Evolutionary conservation across 2,329 filamentous ascomycete genomes (phyloP), one percentile per base, ranked within the genome.

Genomic region (Emmonsia crescens): DNA sequence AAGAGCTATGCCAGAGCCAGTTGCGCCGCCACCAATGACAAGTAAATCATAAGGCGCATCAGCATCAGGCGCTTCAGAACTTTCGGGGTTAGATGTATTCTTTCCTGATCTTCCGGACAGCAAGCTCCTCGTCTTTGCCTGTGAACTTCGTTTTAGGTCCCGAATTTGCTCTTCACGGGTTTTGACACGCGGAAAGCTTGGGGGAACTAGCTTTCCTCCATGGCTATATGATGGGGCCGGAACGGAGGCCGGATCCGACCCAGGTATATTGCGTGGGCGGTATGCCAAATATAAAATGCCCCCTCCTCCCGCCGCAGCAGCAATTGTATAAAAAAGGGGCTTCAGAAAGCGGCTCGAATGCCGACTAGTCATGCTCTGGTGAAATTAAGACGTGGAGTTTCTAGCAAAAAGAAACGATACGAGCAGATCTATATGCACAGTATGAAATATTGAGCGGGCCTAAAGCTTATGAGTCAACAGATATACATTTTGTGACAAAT

Each of bases 11-110:
- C 89, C 89, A 5, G 89, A 82, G 16, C 89, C 89, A 1, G 89
- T 93, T 16, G 89, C 89, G 66, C 89, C 89, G 65, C 85, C 89
- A 62, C 89, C 89, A 68, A 93, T 89, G 68, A 94, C 80, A 65
- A 93, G 78, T 48, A 94, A 78, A 71, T 93, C 89, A 69, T 92
- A 93, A 59, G 84, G 80, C 51, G 86, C 82, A 12, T 76, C 75
- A 19, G 76, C 74, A 29, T 70, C 68, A 55, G 36, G 21, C 8
- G 16, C 12, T 49, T 21, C 12, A 40, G 49, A 21, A 27, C n/a
- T 38, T 16, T 59, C n/a, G 27, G 21, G 5, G 29, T 2, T 19
- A 2, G 24, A 31, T 51, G 31, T n/a, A 42, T 55, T 14, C 27
- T 60, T 60, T 24, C 19, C 38, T 29, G 9, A 31, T 2, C 10